Evolutionary conservation across 108 stramenopile genomes (phyloP).

Genomic region (Epipyxis sp.): DNA sequence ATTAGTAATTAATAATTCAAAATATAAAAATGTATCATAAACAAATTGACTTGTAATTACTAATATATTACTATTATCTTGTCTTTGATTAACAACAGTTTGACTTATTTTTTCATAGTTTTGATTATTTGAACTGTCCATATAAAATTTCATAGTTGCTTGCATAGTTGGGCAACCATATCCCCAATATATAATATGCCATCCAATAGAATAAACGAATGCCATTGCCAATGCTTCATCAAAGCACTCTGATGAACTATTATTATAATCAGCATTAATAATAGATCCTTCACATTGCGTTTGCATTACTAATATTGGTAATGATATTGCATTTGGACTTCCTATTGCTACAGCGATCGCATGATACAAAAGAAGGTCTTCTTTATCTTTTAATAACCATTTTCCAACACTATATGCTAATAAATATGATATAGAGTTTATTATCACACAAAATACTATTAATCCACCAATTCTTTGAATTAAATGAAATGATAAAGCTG

Average conservation of each 20-base stretch:
- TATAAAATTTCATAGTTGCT: neutral
- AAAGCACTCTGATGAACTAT: neutral
- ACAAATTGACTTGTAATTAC: neutral
- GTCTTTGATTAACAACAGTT: neutral
- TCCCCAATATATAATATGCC: neutral
- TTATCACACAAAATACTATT: neutral
- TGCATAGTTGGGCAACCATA: neutral
- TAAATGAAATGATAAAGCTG: neutral
- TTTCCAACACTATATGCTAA: neutral
- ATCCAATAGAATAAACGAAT: neutral
- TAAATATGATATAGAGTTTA: neutral
- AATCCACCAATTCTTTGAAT: neutral
- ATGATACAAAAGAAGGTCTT: neutral
- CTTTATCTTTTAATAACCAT: neutral
- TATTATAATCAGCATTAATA: neutral
- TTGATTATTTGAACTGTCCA: neutral
- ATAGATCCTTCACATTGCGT: neutral
- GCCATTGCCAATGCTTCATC: neutral
- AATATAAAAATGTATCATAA: neutral
- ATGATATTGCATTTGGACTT: neutral
- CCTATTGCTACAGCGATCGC: neutral
- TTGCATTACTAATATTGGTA: slow-evolving; percentile 1
- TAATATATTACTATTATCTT: neutral
- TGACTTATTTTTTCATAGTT: neutral
- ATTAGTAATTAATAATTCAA: too few relatives aligned